These are phyloP conservation scores for Quercus dentata DNA, from an alignment of 306 rosid species.

Conservation along the genomic window DNA sequence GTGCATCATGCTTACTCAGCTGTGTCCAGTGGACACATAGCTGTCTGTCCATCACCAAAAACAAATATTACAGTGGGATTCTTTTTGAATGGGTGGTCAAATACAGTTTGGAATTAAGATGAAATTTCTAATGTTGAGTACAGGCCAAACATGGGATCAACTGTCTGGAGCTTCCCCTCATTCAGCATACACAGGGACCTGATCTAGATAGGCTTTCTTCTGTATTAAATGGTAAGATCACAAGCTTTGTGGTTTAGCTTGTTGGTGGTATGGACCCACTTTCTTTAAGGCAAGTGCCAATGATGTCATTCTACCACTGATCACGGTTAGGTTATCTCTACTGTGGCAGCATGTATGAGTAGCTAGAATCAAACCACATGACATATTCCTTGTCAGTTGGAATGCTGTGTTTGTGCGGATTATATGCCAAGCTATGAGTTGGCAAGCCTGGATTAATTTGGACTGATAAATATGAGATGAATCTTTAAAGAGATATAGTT, in stretches of 20 bases:
- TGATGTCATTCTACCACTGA: not conserved
- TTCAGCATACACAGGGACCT: slow-evolving; percentile 77
- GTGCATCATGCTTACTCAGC: not conserved
- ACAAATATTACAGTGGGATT: not conserved
- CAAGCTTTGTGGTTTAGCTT: not conserved
- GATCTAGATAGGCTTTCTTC: slow-evolving; percentile 73
- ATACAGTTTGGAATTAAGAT: not conserved
- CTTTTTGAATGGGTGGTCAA: not conserved
- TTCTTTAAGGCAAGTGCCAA: not conserved
- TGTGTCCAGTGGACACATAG: slow-evolving; percentile 4
- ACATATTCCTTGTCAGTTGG: not conserved
- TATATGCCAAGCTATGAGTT: not conserved
- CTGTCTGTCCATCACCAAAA: slow-evolving; percentile 6
- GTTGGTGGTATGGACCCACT: not conserved
- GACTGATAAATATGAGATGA: not conserved
- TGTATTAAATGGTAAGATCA: slow-evolving; percentile 55
- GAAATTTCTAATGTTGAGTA: slow-evolving; percentile 41
- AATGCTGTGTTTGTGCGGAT: not conserved
- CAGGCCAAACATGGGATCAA: slow-evolving; percentile 80
- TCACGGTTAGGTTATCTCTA: not conserved
- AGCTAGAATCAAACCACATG: not conserved
- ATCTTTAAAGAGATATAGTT: not conserved
- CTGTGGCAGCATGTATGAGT: not conserved
- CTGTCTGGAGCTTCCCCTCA: slow-evolving; percentile 97
- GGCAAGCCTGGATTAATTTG: not conserved